Evolutionary conservation across 495 filamentous ascomycete species (phyloP).

Genomic region (Hyaloscypha hepaticicola): DNA sequence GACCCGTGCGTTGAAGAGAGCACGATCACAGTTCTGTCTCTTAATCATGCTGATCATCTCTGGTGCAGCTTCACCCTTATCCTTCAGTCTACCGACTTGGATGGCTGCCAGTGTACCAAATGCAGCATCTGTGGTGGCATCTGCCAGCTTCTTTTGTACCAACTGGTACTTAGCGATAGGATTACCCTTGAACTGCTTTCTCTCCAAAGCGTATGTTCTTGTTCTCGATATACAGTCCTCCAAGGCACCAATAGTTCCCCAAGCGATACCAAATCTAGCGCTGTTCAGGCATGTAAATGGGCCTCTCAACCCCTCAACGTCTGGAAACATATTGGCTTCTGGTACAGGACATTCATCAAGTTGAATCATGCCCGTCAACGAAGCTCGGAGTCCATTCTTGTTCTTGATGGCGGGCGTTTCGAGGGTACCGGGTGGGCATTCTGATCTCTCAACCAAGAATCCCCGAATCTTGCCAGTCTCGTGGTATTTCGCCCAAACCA

Average conservation of each 20-base stretch:
- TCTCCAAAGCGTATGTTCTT: conserved; percentile 81
- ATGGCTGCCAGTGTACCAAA: conserved; percentile 83
- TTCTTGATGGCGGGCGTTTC: conserved; percentile 93
- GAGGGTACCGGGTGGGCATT: conserved; percentile 81
- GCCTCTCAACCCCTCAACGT: conserved; percentile 81
- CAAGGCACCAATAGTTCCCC: conserved; percentile 88
- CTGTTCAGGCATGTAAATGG: conserved; percentile 95
- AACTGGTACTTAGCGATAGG: conserved; percentile 96
- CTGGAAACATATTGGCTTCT: conserved; percentile 89
- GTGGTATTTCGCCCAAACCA: conserved; percentile 94
- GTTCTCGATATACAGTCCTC: conserved; percentile 85
- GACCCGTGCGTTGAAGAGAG: conserved; percentile 72
- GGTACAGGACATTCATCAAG: conserved; percentile 88
- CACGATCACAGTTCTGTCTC: conserved; percentile 94
- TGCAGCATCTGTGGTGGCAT: conserved; percentile 86
- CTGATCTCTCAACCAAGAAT: conserved; percentile 79
- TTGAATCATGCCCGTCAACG: conserved; percentile 97
- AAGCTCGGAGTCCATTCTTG: conserved; percentile 90
- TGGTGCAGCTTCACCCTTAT: conserved; percentile 79
- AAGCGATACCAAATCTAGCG: conserved; percentile 88
- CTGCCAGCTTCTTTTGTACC: conserved; percentile 96
- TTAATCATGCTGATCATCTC: conserved; percentile 99
- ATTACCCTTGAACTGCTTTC: conserved; percentile 96
- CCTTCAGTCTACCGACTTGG: conserved; percentile 92
- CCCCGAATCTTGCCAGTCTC: conserved; percentile 93